A percentile compares a stretch with the other conserved stretches of the same genome.
Evolutionary conservation across 2,329 filamentous ascomycete genomes (phyloP).

Genomic region (Penicillium sp.): DNA sequence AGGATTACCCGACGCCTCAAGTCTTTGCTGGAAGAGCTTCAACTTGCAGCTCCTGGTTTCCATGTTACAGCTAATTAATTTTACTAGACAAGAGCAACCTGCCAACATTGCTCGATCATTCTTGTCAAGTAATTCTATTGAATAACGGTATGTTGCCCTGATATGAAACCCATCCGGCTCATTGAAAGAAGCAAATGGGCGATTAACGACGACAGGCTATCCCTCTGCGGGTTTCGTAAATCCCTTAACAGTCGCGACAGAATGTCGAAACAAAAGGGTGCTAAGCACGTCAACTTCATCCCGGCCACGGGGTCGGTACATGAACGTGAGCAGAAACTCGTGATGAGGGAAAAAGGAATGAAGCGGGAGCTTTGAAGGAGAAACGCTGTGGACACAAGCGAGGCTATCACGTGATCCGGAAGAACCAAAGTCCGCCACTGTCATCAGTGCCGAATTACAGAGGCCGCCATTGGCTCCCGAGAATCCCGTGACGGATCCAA

Average conservation of each 20-base stretch:
- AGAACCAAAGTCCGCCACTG: slow-evolving; percentile 36
- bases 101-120: background rate
- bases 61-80: background rate
- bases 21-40: background rate
- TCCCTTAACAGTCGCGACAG: slow-evolving; percentile 44
- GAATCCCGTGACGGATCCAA: slow-evolving; percentile 36
- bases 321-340: slow-evolving; percentile 42
- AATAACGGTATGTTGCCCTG: slow-evolving; percentile 44
- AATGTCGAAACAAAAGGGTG: slow-evolving; percentile 46
- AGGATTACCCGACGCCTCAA: background rate
- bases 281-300: slow-evolving; percentile 41
- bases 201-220: slow-evolving; percentile 50
- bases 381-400: slow-evolving; percentile 19
- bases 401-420: slow-evolving; percentile 27
- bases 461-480: slow-evolving; percentile 33
- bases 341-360: slow-evolving; percentile 27
- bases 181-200: slow-evolving; percentile 48
- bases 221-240: slow-evolving; percentile 41
- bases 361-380: slow-evolving; percentile 1
- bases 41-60: background rate
- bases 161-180: slow-evolving; percentile 50
- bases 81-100: background rate
- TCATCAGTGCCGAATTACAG: slow-evolving; percentile 27
- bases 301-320: slow-evolving; percentile 29
- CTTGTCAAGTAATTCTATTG: background rate